A percentile compares a stretch with the other conserved stretches of the same genome.
Conservation (phyloP, 192 early-diverging fungal species). For the Backusella tuberculispora region DNA sequence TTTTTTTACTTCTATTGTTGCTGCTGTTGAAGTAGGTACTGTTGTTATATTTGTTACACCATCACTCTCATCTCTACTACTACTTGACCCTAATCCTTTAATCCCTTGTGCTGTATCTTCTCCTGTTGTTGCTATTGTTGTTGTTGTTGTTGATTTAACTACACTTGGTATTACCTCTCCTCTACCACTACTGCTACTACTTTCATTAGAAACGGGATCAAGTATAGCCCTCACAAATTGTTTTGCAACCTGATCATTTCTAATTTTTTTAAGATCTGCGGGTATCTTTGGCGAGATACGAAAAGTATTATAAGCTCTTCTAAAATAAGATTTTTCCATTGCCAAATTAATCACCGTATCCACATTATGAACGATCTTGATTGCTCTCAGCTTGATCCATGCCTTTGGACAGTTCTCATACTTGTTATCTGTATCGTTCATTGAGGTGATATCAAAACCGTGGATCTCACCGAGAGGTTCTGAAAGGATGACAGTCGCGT, state of each 20-base stretch:
- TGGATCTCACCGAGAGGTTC: constrained; percentile 17
- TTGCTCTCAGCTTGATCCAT: constrained; percentile 36
- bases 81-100: background rate
- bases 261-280: constrained; percentile 25
- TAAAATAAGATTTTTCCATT: constrained; percentile 36
- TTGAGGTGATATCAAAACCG: constrained; percentile 15
- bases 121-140: background rate
- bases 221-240: constrained; percentile 26
- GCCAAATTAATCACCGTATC: constrained; percentile 19
- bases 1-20: background rate
- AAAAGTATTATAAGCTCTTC: constrained; percentile 27
- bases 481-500: constrained; percentile 16
- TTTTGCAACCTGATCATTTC: constrained; percentile 16
- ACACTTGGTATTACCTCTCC: too few relatives aligned
- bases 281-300: constrained; percentile 20
- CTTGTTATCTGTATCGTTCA: background rate
- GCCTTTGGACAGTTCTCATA: constrained; percentile 38
- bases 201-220: background rate
- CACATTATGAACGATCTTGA: constrained; percentile 24
- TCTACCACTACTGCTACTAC: background rate
- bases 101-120: background rate
- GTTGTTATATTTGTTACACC: background rate
- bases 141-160: background rate
- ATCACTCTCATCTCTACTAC: background rate
- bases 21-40: background rate